phyloP scores from a whole-genome alignment of 1,284 basidiomycete genomes.

The Puccinia hordei region DNA sequence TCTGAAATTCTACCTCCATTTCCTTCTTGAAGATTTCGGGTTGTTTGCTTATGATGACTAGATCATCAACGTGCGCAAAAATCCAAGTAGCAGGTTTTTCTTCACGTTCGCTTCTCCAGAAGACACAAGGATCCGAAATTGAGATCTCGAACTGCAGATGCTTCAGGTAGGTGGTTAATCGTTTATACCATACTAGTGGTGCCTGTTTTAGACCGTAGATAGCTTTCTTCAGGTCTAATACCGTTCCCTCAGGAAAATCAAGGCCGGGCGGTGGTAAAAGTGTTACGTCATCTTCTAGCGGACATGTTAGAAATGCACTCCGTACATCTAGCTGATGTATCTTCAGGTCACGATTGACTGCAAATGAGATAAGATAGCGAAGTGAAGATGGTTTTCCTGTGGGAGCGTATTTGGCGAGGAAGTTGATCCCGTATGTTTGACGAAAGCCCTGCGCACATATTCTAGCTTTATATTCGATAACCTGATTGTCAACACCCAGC shows the following conservation, averaged over 20 bases:
- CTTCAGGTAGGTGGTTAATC: neutral
- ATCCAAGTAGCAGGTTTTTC: too few species aligned
- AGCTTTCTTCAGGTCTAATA: constrained; percentile 5
- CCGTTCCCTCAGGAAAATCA: neutral
- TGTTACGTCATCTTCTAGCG: neutral
- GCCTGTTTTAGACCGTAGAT: constrained; percentile 14
- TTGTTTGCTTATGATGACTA: neutral
- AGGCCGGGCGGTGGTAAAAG: neutral
- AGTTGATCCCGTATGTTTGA: neutral
- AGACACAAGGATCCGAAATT: neutral
- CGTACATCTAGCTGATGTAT: constrained; percentile 4
- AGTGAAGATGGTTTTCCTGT: neutral
- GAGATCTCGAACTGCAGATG: neutral
- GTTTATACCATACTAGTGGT: neutral
- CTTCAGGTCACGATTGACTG: neutral
- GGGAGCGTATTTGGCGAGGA: neutral
- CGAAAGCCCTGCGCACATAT: neutral
- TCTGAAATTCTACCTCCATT: neutral
- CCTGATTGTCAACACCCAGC: neutral
- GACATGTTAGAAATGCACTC: neutral
- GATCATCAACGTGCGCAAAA: constrained; percentile 15
- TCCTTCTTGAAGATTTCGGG: neutral
- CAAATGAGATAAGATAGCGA: neutral
- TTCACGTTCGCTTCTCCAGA: neutral
- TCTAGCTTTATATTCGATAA: neutral